phyloP scores from a whole-genome alignment of 345 rosid species.

The Lagerstroemia speciosa region DNA sequence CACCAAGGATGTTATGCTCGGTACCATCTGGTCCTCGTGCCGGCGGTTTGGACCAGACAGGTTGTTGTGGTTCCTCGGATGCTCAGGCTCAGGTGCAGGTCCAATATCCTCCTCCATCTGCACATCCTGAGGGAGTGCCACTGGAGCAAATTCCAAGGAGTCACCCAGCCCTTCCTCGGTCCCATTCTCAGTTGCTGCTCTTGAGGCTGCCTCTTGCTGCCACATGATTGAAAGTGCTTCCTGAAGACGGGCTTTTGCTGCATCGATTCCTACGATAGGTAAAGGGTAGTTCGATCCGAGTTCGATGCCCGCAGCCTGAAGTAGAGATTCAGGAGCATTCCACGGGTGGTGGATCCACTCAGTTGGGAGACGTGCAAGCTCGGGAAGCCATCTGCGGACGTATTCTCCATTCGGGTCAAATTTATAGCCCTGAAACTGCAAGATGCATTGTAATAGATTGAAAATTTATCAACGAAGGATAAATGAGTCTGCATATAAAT shows the following conservation, averaged over 20 bases:
- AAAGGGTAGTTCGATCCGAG: conserved; percentile 94
- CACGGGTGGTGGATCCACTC: conserved; percentile 99
- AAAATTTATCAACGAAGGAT: not conserved
- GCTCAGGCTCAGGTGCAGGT: conserved; percentile 39
- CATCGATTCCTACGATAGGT: conserved; percentile 71
- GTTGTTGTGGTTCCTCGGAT: conserved; percentile 31
- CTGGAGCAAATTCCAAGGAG: conserved; percentile 56
- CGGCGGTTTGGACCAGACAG: conserved; percentile 30
- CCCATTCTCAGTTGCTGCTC: conserved; percentile 90
- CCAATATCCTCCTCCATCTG: conserved; percentile 58
- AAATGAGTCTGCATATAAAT: no score
- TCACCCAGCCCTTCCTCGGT: conserved; percentile 98
- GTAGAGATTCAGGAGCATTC: conserved; percentile 89
- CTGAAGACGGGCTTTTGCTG: conserved; percentile 73
- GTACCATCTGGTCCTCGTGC: conserved; percentile 98
- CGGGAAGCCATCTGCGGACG: conserved; percentile 97
- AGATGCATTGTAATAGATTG: not conserved
- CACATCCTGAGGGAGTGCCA: conserved; percentile 71
- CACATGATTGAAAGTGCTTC: conserved; percentile 88
- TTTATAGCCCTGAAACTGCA: conserved; percentile 88
- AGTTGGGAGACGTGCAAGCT: conserved; percentile 88
- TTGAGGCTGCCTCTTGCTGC: conserved; percentile 91
- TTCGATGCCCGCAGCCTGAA: conserved; percentile 96
- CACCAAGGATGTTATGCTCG: conserved; percentile 73
- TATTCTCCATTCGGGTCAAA: conserved; percentile 92